A percentile compares a stretch with the other conserved stretches of the same genome.
Evolutionary conservation across 2,329 filamentous ascomycete genomes (phyloP).

Genomic region (Nothophaeocryptopus gaeumannii): DNA sequence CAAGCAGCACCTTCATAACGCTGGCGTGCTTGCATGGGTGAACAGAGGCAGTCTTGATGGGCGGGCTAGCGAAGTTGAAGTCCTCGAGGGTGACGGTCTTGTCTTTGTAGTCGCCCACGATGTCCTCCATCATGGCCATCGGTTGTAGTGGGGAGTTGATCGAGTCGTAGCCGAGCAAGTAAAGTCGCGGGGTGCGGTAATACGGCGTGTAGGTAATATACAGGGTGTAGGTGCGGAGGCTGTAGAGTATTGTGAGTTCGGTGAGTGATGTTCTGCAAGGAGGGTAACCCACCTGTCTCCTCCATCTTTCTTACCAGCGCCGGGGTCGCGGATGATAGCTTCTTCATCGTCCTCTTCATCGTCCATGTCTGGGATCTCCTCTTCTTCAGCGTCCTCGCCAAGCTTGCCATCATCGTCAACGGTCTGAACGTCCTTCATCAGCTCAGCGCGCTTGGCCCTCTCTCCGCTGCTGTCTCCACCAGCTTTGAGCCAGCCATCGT

Average conservation of each 20-base stretch:
- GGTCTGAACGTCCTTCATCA: constrained; percentile 78
- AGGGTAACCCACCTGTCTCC: constrained; percentile 52
- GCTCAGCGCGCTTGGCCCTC: constrained; percentile 50
- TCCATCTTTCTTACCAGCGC: constrained; percentile 42
- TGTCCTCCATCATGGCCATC: constrained; percentile 91
- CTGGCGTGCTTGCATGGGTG: constrained; percentile 96
- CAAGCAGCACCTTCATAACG: constrained; percentile 96
- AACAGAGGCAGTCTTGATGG: constrained; percentile 92
- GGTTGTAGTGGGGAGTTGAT: constrained; percentile 69
- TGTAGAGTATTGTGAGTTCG: constrained; percentile 31
- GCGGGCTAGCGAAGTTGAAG: constrained; percentile 89
- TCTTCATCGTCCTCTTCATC: constrained; percentile 92
- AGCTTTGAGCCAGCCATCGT: constrained; percentile 89
- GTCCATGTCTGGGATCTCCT: constrained; percentile 96
- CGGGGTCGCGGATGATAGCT: constrained; percentile 82
- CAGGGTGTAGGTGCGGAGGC: constrained; percentile 86
- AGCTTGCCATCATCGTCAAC: constrained; percentile 87
- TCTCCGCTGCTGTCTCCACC: constrained; percentile 68
- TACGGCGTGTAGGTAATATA: constrained; percentile 98
- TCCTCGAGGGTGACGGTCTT: constrained; percentile 98
- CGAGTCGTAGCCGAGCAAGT: constrained; percentile 82
- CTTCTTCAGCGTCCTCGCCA: constrained; percentile 70
- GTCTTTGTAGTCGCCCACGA: constrained; percentile 93
- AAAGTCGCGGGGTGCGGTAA: constrained; percentile 92
- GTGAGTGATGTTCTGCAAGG: neutral